A percentile compares a stretch with the other conserved stretches of the same genome.
These are phyloP conservation scores for Hygrophoropsis aurantiaca DNA, from an alignment of 768 basidiomycete species.

Conservation along the genomic window DNA sequence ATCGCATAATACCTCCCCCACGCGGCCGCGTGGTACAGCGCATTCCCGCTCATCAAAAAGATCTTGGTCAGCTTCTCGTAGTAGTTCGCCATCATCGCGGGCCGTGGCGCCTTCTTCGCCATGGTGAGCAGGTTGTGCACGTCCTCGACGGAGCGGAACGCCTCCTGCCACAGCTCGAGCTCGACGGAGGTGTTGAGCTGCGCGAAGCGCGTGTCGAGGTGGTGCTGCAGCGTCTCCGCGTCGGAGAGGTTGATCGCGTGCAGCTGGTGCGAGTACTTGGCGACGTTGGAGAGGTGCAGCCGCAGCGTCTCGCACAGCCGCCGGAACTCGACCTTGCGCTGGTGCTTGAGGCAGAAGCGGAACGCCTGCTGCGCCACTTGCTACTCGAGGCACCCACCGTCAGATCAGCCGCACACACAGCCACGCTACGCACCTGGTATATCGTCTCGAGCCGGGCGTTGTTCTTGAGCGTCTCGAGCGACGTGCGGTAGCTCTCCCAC, in stretches of 20 bases:
- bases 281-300: constrained; percentile 90
- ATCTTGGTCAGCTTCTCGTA: constrained; percentile 98
- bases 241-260: constrained; percentile 96
- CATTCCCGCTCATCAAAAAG: constrained; percentile 93
- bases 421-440: constrained; percentile 71
- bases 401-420: neutral
- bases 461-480: constrained; percentile 93
- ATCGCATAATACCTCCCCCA: constrained; percentile 86
- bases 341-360: constrained; percentile 91
- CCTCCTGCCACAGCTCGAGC: constrained; percentile 98
- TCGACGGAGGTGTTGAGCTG: constrained; percentile 97
- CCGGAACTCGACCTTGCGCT: constrained; percentile 95
- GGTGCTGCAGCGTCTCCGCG: constrained; percentile 90
- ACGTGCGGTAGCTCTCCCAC: constrained; percentile 98
- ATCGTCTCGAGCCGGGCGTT: constrained; percentile 90
- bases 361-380: constrained; percentile 97
- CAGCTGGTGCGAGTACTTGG: constrained; percentile 91
- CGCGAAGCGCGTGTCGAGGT: constrained; percentile 95
- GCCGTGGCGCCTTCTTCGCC: constrained; percentile 90
- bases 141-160: constrained; percentile 97
- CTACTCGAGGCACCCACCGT: constrained; percentile 35
- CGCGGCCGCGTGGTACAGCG: constrained; percentile 94
- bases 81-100: constrained; percentile 98
- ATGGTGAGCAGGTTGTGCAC: constrained; percentile 93
- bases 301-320: constrained; percentile 95